These are phyloP conservation scores for Drechslerella dactyloides DNA, from an alignment of 2,329 filamentous ascomycete species.

Conservation along the genomic window DNA sequence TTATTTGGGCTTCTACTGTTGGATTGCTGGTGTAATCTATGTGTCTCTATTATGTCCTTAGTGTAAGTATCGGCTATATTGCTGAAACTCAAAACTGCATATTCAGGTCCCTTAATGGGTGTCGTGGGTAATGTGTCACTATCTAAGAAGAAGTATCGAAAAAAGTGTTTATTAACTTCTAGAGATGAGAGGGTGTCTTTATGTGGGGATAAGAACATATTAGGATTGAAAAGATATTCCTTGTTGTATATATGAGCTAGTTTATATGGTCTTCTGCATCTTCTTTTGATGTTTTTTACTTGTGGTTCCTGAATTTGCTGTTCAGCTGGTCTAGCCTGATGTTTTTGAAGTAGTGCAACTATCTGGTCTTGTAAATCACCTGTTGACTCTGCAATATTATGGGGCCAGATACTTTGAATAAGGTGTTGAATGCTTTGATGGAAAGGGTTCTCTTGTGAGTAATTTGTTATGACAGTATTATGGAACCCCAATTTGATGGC, in stretches of 20 bases:
- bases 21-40: not conserved
- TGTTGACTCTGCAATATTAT: not conserved
- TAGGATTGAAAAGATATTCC: constrained; percentile 7
- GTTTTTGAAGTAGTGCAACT: not conserved
- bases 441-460: not conserved
- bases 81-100: not conserved
- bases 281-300: constrained; percentile 4
- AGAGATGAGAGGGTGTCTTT: constrained; percentile 1
- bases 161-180: constrained; percentile 18
- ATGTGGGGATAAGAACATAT: not conserved
- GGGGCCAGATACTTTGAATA: constrained; percentile 11
- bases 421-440: constrained; percentile 7
- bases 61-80: too few species aligned
- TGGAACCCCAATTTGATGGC: not conserved
- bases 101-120: not conserved
- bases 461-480: not conserved
- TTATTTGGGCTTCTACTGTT: not conserved
- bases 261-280: constrained; percentile 12
- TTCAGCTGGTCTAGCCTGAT: not conserved
- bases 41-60: not conserved
- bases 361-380: not conserved
- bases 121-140: too few species aligned
- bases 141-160: constrained; percentile 6
- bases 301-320: not conserved
- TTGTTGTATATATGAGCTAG: constrained; percentile 10